These are phyloP conservation scores for Candida insectorum DNA, from an alignment of 805 yeast genomes.

Conservation along the genomic window DNA sequence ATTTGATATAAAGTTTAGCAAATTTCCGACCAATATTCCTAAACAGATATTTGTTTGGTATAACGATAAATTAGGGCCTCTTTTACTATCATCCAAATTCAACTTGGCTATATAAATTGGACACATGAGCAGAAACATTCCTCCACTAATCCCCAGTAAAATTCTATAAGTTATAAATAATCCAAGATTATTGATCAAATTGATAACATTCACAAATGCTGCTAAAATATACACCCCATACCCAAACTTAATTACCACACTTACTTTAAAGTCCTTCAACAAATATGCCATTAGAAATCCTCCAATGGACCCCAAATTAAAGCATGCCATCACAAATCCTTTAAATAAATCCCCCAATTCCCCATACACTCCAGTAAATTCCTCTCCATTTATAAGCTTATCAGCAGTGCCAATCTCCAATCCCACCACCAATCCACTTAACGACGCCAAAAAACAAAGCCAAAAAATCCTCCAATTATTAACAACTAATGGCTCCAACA, in stretches of 20 bases:
- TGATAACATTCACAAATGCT: conserved; percentile 8
- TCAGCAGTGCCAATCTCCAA: conserved; percentile 14
- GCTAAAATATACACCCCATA: conserved; percentile 18
- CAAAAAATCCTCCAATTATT: conserved; percentile 1
- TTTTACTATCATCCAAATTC: conserved; percentile 11
- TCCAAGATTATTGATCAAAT: background rate
- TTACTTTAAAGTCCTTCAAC: conserved; percentile 9
- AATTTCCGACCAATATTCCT: conserved; percentile 21
- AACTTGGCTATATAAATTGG: conserved; percentile 22
- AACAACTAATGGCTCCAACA: background rate
- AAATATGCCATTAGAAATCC: conserved; percentile 16
- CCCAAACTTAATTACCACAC: conserved; percentile 11
- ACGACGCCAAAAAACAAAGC: conserved; percentile 5
- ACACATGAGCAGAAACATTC: conserved; percentile 19
- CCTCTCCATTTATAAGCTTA: conserved; percentile 3
- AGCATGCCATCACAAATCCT: conserved; percentile 12
- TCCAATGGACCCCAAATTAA: conserved; percentile 21
- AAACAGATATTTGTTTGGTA: conserved; percentile 22
- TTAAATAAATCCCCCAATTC: background rate
- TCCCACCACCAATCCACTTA: conserved; percentile 9
- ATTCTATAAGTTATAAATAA: conserved; percentile 2
- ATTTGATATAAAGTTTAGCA: conserved; percentile 5
- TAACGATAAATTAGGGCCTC: conserved; percentile 17
- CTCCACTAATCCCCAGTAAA: conserved; percentile 14
- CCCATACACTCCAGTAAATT: conserved; percentile 4